Conservation (phyloP, 768 basidiomycete genomes). For the Boletus sp. region DNA sequence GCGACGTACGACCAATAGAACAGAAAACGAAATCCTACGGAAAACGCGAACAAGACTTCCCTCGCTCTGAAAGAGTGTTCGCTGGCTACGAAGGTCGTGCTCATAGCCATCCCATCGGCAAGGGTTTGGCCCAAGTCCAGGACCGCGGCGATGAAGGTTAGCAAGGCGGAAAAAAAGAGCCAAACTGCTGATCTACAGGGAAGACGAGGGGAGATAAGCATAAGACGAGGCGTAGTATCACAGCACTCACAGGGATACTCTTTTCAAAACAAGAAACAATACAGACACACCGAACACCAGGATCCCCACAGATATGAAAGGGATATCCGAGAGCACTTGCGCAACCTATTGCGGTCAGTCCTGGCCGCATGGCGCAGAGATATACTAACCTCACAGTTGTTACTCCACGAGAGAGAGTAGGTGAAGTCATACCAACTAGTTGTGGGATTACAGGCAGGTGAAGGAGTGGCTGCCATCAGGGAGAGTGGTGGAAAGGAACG, state of each 20-base stretch:
- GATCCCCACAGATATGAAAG: slow-evolving; percentile 64
- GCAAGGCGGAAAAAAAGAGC: slow-evolving; percentile 54
- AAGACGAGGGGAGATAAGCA: background rate
- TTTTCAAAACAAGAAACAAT: slow-evolving; percentile 52
- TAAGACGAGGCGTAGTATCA: background rate
- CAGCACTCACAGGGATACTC: slow-evolving; percentile 46
- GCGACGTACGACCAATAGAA: slow-evolving; percentile 70
- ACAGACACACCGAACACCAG: slow-evolving; percentile 58
- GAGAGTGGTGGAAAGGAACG: slow-evolving; percentile 15
- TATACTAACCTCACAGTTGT: slow-evolving; percentile 43
- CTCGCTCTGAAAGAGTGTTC: slow-evolving; percentile 46
- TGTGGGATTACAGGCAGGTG: slow-evolving; percentile 8
- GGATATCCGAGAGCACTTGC: slow-evolving; percentile 58
- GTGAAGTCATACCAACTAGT: slow-evolving; percentile 22
- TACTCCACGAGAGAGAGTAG: slow-evolving; percentile 36
- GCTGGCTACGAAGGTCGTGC: slow-evolving; percentile 15
- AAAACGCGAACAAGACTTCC: slow-evolving; percentile 56
- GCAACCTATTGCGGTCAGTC: slow-evolving; percentile 42
- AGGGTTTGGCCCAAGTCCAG: slow-evolving; percentile 61
- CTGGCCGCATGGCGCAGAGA: background rate
- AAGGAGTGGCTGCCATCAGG: slow-evolving; percentile 17
- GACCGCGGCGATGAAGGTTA: slow-evolving; percentile 60
- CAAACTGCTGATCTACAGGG: slow-evolving; percentile 42
- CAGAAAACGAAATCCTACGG: slow-evolving; percentile 56
- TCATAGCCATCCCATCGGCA: slow-evolving; percentile 31